Evolutionary conservation across 345 rosid species (phyloP).

Genomic region (Camelina sativa): DNA sequence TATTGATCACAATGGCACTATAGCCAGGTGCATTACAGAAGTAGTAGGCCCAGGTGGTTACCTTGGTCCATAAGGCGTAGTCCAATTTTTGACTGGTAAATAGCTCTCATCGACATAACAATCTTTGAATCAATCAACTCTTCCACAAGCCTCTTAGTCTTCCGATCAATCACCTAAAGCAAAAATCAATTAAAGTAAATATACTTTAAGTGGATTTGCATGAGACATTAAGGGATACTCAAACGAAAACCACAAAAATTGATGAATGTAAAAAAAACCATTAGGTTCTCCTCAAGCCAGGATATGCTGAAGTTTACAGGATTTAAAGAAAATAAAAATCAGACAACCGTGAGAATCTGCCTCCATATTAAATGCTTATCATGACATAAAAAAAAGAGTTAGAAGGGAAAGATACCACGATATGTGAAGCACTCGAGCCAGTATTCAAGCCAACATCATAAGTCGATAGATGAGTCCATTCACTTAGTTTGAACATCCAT

Average conservation of each 20-base stretch:
- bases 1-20: conserved; percentile 1
- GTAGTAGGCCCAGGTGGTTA: conserved; percentile 40
- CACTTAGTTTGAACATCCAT: conserved; percentile 96
- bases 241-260: conserved; percentile 18
- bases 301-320: background rate
- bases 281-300: conserved; percentile 3
- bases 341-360: conserved; percentile 24
- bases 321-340: conserved; percentile 3
- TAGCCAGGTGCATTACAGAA: conserved; percentile 9
- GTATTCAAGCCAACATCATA: conserved; percentile 87
- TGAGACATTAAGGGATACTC: conserved; percentile 6
- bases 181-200: conserved; percentile 33
- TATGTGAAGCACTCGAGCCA: conserved; percentile 89
- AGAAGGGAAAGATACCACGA: conserved; percentile 62
- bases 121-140: conserved; percentile 92
- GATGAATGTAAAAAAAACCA: background rate
- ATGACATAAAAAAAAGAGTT: conserved; percentile 20
- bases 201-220: background rate
- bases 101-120: conserved; percentile 90
- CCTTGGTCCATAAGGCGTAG: conserved; percentile 87
- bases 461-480: conserved; percentile 88
- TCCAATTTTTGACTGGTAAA: conserved; percentile 94
- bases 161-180: conserved; percentile 82
- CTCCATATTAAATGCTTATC: conserved; percentile 8
- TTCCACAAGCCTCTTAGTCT: conserved; percentile 87